Percentiles rank a stretch among this genome's conserved stretches.
Evolutionary conservation across 768 basidiomycete genomes (phyloP).

Genomic region (Mycena leptocephala): DNA sequence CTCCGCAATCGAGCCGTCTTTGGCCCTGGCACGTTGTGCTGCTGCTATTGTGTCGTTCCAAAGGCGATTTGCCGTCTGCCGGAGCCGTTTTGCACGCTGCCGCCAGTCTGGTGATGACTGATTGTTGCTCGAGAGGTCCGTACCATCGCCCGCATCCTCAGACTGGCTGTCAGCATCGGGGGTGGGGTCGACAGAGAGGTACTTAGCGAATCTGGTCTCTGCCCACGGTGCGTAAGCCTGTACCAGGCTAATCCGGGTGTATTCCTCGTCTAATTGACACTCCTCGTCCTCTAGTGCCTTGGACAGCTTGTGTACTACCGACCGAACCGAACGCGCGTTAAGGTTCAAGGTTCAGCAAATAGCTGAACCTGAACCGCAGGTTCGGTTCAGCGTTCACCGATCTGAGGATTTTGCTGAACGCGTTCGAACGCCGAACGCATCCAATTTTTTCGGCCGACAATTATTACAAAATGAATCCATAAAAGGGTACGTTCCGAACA

Average conservation of each 20-base stretch:
- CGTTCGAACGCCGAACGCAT: too few species aligned
- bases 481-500: too few species aligned
- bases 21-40: background rate
- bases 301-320: too few species aligned
- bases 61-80: background rate
- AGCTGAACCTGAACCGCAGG: too few species aligned
- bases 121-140: background rate
- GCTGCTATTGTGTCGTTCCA: slow-evolving; percentile 5
- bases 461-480: too few species aligned
- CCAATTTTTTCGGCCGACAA: too few species aligned
- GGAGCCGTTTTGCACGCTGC: background rate
- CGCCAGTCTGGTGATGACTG: background rate
- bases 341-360: too few species aligned
- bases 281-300: slow-evolving; percentile 12
- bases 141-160: background rate
- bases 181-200: background rate
- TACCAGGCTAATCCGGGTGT: background rate
- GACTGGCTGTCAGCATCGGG: background rate
- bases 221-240: slow-evolving; percentile 10
- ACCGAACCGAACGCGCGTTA: too few species aligned
- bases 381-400: too few species aligned
- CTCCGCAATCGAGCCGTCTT: background rate
- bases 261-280: slow-evolving; percentile 15
- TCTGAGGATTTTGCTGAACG: too few species aligned
- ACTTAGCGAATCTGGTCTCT: slow-evolving; percentile 18